A percentile compares a stretch with the other conserved stretches of the same genome.
Conservation (phyloP, 2,329 filamentous ascomycete species). For the Tolypocladium paradoxum region DNA sequence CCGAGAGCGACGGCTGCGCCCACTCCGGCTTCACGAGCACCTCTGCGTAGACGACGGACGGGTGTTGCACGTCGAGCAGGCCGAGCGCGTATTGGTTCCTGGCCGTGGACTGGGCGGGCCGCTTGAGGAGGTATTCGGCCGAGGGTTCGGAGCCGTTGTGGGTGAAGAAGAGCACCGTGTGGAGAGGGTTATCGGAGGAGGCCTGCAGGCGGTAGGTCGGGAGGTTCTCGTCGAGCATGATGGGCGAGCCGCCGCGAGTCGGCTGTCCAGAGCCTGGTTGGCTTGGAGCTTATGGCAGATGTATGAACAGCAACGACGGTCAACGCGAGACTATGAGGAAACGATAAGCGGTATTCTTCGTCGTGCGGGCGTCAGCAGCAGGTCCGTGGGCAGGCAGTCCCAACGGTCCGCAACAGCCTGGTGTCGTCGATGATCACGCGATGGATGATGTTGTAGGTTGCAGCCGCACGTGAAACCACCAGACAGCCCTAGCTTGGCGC, state of each 20-base stretch:
- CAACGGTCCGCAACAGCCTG: neutral
- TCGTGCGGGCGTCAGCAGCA: neutral
- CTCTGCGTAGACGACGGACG: conserved; percentile 78
- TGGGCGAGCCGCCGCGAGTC: neutral
- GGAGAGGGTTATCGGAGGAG: conserved; percentile 39
- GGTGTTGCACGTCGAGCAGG: conserved; percentile 70
- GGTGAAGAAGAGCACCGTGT: conserved; percentile 48
- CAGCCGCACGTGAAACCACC: neutral
- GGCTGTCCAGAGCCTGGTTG: neutral
- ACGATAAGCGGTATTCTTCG: neutral
- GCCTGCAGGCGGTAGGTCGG: conserved; percentile 54
- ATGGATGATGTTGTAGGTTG: neutral
- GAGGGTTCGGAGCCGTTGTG: conserved; percentile 72
- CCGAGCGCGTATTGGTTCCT: conserved; percentile 81
- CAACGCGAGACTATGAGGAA: neutral
- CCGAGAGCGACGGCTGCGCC: conserved; percentile 70
- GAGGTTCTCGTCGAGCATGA: conserved; percentile 90
- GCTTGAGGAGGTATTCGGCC: conserved; percentile 70
- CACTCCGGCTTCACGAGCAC: conserved; percentile 77
- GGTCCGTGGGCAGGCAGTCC: neutral
- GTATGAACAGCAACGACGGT: neutral
- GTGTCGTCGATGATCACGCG: neutral
- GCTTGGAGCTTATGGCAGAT: neutral
- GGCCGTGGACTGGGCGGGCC: conserved; percentile 56
- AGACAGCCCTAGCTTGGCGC: neutral